These are phyloP conservation scores for Solanum sparsipilum DNA, from an alignment of 257 asterid species.

Conservation along the genomic window DNA sequence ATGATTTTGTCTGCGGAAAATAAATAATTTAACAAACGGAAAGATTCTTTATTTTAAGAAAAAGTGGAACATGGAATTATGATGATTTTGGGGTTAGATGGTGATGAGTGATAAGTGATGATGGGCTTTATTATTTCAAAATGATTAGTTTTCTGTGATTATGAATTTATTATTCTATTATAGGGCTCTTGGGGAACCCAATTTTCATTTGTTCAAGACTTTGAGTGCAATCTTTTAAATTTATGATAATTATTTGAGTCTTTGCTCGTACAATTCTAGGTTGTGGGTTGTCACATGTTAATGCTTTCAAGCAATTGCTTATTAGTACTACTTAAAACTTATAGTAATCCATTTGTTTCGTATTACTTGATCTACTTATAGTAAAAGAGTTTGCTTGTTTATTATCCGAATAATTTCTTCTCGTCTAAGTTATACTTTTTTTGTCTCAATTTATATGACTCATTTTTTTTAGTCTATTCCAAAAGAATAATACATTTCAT, in stretches of 20 bases:
- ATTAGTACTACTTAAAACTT: neutral
- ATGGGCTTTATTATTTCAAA: constrained; percentile 72
- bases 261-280: neutral
- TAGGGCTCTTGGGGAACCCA: constrained; percentile 19
- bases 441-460: too few relatives aligned
- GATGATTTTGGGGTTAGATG: constrained; percentile 15
- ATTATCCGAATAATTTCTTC: rapidly evolving
- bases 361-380: too few relatives aligned
- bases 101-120: constrained; percentile 36
- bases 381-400: too few relatives aligned
- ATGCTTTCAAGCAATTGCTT: neutral
- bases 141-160: constrained; percentile 55
- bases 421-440: neutral
- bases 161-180: constrained; percentile 18
- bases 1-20: constrained; percentile 32
- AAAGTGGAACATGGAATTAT: neutral
- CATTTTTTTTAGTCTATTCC: too few relatives aligned
- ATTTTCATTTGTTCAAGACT: constrained; percentile 9
- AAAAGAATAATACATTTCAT: too few relatives aligned
- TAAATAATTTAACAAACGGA: neutral
- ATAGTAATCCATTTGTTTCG: neutral
- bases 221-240: constrained; percentile 11
- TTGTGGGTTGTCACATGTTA: constrained; percentile 13
- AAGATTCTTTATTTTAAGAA: neutral
- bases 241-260: neutral